phyloP scores from a whole-genome alignment of 768 basidiomycete species.

The Rhizopogon sp. region DNA sequence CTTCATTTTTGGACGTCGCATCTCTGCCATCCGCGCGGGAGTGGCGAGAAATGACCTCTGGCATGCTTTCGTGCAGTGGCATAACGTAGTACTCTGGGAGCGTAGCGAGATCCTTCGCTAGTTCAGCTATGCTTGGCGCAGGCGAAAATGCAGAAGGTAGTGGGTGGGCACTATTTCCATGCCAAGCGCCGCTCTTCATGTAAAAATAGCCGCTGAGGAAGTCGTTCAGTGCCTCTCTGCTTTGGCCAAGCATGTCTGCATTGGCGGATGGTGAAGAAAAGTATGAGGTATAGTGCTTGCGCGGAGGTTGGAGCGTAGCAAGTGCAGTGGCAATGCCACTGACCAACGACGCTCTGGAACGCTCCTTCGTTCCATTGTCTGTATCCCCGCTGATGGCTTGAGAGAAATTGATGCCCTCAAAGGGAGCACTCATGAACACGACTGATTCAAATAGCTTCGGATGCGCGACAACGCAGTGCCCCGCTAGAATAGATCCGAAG shows the following conservation, averaged over 20 bases:
- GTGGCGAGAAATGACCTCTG: slow-evolving; percentile 35
- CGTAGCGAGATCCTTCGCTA: slow-evolving; percentile 30
- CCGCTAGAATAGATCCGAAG: slow-evolving; percentile 51
- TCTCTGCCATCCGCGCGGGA: slow-evolving; percentile 22
- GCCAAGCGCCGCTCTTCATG: slow-evolving; percentile 55
- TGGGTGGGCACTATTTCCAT: slow-evolving; percentile 34
- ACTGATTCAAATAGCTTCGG: slow-evolving; percentile 53
- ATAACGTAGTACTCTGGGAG: slow-evolving; percentile 62
- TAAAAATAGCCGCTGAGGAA: slow-evolving; percentile 31
- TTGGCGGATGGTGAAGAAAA: slow-evolving; percentile 44
- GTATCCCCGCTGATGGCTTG: slow-evolving; percentile 6
- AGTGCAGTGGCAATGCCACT: slow-evolving; percentile 21
- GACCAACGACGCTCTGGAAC: slow-evolving; percentile 6
- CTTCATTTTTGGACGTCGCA: slow-evolving; percentile 46
- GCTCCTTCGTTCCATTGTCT: slow-evolving; percentile 11
- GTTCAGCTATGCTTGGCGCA: slow-evolving; percentile 15
- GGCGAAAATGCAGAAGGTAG: slow-evolving; percentile 26
- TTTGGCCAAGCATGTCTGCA: slow-evolving; percentile 31
- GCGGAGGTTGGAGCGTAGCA: slow-evolving; percentile 39
- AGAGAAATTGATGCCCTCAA: slow-evolving; percentile 35
- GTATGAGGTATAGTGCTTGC: slow-evolving; percentile 55
- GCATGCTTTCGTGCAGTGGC: slow-evolving; percentile 50
- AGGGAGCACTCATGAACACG: slow-evolving; percentile 59
- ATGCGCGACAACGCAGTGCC: slow-evolving; percentile 45
- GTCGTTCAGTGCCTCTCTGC: slow-evolving; percentile 12